Evolutionary conservation across 2,329 filamentous ascomycete species (phyloP).

Genomic region (Xylariaceae sp.): DNA sequence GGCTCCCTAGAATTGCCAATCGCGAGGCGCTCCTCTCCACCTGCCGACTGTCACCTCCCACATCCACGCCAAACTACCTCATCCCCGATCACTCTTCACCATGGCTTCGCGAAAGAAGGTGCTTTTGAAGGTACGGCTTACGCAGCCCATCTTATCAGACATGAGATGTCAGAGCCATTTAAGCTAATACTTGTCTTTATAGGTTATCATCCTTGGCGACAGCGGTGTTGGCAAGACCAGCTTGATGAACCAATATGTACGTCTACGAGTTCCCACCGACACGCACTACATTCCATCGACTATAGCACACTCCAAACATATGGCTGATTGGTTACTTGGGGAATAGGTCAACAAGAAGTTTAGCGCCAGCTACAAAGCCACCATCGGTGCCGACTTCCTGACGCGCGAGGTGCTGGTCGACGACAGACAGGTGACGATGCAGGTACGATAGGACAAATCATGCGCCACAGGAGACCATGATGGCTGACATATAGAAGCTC

Average conservation of each 20-base stretch:
- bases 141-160: not conserved
- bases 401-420: slow-evolving; percentile 98
- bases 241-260: slow-evolving; percentile 99
- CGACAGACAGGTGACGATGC: slow-evolving; percentile 97
- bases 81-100: slow-evolving; percentile 25
- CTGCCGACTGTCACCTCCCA: not conserved
- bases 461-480: slow-evolving; percentile 12
- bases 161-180: slow-evolving; percentile 1
- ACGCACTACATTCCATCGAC: not conserved
- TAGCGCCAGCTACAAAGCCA: slow-evolving; percentile 99
- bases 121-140: slow-evolving; percentile 69
- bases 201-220: slow-evolving; percentile 99
- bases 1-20: no score
- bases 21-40: no score
- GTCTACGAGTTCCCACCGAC: slow-evolving; percentile 31
- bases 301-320: not conserved
- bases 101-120: slow-evolving; percentile 90
- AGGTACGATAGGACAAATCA: slow-evolving; percentile 53
- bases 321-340: not conserved
- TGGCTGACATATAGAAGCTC: slow-evolving; percentile 55
- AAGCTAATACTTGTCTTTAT: slow-evolving; percentile 12
- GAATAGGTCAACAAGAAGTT: slow-evolving; percentile 98
- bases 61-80: slow-evolving; percentile 5
- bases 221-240: slow-evolving; percentile 99
- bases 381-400: slow-evolving; percentile 96